Conservation (phyloP, 352 stramenopile genomes). For the Pythium dissotocum region DNA sequence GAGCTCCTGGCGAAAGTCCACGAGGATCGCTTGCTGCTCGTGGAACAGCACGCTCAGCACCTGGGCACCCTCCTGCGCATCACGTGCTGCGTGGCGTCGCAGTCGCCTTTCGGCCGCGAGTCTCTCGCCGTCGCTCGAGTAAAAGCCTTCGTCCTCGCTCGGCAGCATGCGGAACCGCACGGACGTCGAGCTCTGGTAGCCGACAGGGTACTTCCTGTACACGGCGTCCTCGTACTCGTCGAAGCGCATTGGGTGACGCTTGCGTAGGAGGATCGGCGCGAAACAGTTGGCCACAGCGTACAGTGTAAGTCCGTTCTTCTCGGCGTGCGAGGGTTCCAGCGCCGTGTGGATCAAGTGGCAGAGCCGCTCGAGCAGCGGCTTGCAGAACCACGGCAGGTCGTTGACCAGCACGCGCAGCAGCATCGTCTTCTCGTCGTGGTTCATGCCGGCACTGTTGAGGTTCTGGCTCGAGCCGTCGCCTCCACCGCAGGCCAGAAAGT, state of each 20-base stretch:
- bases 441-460: conserved; percentile 28
- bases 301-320: conserved; percentile 72
- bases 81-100: conserved; percentile 53
- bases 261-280: conserved; percentile 65
- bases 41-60: conserved; percentile 66
- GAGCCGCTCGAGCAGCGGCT: conserved; percentile 71
- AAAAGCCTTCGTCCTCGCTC: conserved; percentile 44
- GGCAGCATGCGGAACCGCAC: conserved; percentile 58
- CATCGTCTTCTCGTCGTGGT: conserved; percentile 53
- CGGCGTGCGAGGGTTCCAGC: conserved; percentile 52
- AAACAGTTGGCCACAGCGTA: conserved; percentile 66
- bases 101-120: conserved; percentile 39
- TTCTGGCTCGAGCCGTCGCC: conserved; percentile 13
- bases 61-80: conserved; percentile 67
- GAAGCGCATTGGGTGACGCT: conserved; percentile 52
- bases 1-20: conserved; percentile 66
- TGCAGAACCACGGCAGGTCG: conserved; percentile 80
- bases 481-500: conserved; percentile 60
- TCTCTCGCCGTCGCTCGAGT: conserved; percentile 35
- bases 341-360: conserved; percentile 66
- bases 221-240: conserved; percentile 70
- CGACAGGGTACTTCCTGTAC: conserved; percentile 73
- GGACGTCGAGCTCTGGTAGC: conserved; percentile 51
- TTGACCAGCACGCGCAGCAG: conserved; percentile 74
- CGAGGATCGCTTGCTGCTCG: conserved; percentile 54